Evolutionary conservation across 2,329 filamentous ascomycete genomes (phyloP).

Genomic region (Hymenoscyphus albidus): DNA sequence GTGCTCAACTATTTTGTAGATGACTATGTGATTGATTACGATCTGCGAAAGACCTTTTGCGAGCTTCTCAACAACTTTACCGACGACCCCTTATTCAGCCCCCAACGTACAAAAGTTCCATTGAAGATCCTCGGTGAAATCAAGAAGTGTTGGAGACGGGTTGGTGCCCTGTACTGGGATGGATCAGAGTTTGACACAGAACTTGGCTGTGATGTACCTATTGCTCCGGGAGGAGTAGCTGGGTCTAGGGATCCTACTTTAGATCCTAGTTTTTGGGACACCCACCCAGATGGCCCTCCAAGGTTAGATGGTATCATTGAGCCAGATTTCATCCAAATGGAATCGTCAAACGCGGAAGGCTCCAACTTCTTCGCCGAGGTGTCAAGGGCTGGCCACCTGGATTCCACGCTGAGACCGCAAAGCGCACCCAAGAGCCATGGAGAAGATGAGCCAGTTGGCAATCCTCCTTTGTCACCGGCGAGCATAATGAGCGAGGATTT

Average conservation of each 20-base stretch:
- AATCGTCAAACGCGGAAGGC: slow-evolving; percentile 24
- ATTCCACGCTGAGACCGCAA: slow-evolving; percentile 42
- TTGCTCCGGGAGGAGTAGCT: slow-evolving; percentile 70
- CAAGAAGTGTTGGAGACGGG: slow-evolving; percentile 95
- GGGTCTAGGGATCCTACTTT: slow-evolving; percentile 55
- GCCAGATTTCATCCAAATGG: slow-evolving; percentile 32
- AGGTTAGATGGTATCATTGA: slow-evolving; percentile 43
- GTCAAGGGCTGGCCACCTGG: slow-evolving; percentile 45
- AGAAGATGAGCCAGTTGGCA: slow-evolving; percentile 10
- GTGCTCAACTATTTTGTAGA: slow-evolving; percentile 97
- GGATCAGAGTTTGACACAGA: slow-evolving; percentile 60
- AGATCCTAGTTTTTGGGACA: slow-evolving; percentile 53
- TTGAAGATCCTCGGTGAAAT: slow-evolving; percentile 88
- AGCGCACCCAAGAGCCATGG: slow-evolving; percentile 6
- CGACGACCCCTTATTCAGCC: slow-evolving; percentile 48
- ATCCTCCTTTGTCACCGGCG: slow-evolving; percentile 47
- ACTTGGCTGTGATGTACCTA: slow-evolving; percentile 60
- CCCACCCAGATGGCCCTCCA: slow-evolving; percentile 40
- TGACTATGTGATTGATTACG: slow-evolving; percentile 78
- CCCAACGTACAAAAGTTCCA: slow-evolving; percentile 47
- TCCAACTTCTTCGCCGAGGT: slow-evolving; percentile 46
- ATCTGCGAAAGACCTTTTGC: slow-evolving; percentile 75
- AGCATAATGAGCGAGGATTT: slow-evolving; percentile 59
- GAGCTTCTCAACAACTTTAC: slow-evolving; percentile 69
- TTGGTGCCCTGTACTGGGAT: slow-evolving; percentile 89